phyloP scores from a whole-genome alignment of 257 asterid species.

The Gardenia jasminoides region DNA sequence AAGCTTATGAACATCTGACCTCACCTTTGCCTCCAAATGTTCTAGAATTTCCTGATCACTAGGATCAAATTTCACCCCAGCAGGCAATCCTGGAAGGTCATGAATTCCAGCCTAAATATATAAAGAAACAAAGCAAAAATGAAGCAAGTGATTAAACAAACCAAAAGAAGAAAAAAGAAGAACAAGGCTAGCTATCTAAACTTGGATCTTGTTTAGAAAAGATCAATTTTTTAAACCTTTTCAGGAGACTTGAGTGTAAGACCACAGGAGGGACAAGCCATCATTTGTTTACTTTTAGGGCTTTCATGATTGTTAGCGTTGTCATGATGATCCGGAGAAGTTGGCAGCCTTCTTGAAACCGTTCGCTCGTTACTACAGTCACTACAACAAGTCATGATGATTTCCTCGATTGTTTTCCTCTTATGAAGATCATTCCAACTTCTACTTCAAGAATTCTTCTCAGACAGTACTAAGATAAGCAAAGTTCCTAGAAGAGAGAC shows the following conservation, averaged over 20 bases:
- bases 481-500: conserved; percentile 16
- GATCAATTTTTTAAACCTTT: conserved; percentile 24
- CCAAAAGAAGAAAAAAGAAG: not conserved
- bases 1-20: conserved; percentile 35
- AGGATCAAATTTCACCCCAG: conserved; percentile 55
- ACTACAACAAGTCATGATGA: conserved; percentile 38
- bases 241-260: conserved; percentile 31
- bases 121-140: too few species aligned
- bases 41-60: conserved; percentile 47
- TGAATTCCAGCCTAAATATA: conserved; percentile 34
- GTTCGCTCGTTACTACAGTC: conserved; percentile 14
- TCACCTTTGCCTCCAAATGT: conserved; percentile 50
- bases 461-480: conserved; percentile 18
- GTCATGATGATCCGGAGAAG: conserved; percentile 3
- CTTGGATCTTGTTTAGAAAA: not conserved
- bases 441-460: conserved; percentile 14
- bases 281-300: conserved; percentile 12
- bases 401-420: conserved; percentile 5
- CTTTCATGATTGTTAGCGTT: conserved; percentile 3
- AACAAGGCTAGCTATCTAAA: not conserved
- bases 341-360: conserved; percentile 8
- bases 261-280: conserved; percentile 46
- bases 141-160: not conserved
- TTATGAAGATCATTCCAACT: conserved; percentile 17
- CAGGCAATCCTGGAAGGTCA: conserved; percentile 44